These are phyloP conservation scores for Coelastrella sp. DNA, from an alignment of 139 green algal genomes.

Conservation along the genomic window DNA sequence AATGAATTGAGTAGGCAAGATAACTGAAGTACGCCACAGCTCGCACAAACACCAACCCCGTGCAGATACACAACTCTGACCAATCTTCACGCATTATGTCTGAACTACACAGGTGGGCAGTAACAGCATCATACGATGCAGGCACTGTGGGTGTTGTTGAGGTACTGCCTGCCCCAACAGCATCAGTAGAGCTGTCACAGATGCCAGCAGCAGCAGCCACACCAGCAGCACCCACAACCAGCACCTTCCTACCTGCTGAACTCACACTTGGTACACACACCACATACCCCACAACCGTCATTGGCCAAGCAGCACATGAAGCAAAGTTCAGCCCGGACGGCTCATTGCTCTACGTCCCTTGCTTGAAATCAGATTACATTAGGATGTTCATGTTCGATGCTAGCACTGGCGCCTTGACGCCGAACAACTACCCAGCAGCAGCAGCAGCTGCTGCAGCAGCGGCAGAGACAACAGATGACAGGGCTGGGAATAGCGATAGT, in stretches of 20 bases:
- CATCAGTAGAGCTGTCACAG: neutral
- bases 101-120: too few species aligned
- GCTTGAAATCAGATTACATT: constrained; percentile 20
- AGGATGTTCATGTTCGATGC: constrained; percentile 44
- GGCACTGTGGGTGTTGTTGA: constrained; percentile 22
- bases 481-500: neutral
- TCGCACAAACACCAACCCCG: too few species aligned
- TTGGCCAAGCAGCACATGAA: constrained; percentile 28
- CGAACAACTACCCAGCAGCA: constrained; percentile 33
- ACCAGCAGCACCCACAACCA: neutral
- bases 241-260: neutral
- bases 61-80: too few species aligned
- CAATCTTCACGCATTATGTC: too few species aligned
- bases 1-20: too few species aligned
- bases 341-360: constrained; percentile 20
- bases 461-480: neutral
- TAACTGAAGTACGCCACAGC: too few species aligned
- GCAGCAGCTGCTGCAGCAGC: neutral
- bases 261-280: neutral
- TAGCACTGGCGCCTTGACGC: constrained; percentile 20
- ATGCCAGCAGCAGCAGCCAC: constrained; percentile 1
- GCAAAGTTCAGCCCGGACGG: constrained; percentile 26
- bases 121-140: constrained; percentile 29
- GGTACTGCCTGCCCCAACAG: neutral
- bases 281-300: neutral